phyloP scores from a whole-genome alignment of 345 rosid genomes.

The Syzygium grande region DNA sequence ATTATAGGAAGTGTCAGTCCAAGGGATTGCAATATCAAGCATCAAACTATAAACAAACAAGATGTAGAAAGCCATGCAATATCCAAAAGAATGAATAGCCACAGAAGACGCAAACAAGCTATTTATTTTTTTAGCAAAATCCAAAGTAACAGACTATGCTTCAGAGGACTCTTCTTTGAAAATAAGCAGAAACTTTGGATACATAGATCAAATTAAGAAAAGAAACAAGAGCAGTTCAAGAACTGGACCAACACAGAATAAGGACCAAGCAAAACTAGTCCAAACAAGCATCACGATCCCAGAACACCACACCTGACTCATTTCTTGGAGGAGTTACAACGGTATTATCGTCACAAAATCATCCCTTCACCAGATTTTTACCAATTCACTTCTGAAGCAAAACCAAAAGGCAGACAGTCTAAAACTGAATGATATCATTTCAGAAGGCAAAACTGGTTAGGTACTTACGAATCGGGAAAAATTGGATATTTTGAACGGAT shows the following conservation, averaged over 20 bases:
- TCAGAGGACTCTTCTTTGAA: not conserved
- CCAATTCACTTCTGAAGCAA: not conserved
- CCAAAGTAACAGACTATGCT: not conserved
- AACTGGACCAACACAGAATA: not conserved
- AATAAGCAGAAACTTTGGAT: not conserved
- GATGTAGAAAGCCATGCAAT: not conserved
- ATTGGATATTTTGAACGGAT: conserved; percentile 60
- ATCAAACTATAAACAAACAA: not conserved
- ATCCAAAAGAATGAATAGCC: not conserved
- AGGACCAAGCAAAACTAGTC: not conserved
- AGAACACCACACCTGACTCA: not conserved
- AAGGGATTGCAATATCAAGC: not conserved
- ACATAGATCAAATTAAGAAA: not conserved
- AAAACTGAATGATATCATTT: not conserved
- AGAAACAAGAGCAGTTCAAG: not conserved
- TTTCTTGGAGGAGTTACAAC: not conserved
- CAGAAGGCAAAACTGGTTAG: not conserved
- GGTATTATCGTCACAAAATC: not conserved
- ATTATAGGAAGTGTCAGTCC: not conserved
- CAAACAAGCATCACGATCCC: not conserved
- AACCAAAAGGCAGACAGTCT: not conserved
- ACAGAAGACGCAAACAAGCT: not conserved
- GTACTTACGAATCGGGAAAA: conserved; percentile 75
- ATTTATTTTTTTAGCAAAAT: not conserved
- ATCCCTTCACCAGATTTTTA: not conserved